These are phyloP conservation scores for Talaromyces stipitatus DNA, from an alignment of 495 filamentous ascomycete genomes.

Conservation along the genomic window DNA sequence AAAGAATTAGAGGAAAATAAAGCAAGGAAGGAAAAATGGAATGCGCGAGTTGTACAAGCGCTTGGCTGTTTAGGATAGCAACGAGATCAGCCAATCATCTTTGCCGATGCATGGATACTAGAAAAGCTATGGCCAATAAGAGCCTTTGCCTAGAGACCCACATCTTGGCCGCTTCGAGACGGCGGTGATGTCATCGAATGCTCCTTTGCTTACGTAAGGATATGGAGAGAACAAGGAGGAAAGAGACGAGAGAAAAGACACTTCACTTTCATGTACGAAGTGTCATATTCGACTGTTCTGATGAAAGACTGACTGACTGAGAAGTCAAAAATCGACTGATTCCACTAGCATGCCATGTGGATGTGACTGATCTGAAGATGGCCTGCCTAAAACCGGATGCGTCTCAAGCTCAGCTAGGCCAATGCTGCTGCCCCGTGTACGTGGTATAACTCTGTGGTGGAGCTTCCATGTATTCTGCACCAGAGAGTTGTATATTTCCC, in stretches of 20 bases:
- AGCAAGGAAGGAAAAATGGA: background rate
- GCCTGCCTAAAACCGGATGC: background rate
- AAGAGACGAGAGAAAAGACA: too few species aligned
- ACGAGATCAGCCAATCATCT: background rate
- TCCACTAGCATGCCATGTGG: too few species aligned
- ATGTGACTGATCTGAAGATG: background rate
- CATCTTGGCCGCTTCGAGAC: background rate
- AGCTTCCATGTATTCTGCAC: background rate
- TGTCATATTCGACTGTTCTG: too few species aligned
- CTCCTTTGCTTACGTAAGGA: background rate
- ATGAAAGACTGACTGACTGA: too few species aligned
- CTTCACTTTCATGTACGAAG: too few species aligned
- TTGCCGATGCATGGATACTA: background rate
- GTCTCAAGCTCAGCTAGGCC: background rate
- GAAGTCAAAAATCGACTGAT: too few species aligned
- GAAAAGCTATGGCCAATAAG: background rate
- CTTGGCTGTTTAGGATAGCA: background rate
- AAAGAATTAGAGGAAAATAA: background rate
- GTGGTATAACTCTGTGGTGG: background rate
- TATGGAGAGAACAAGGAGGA: too few species aligned
- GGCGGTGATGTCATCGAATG: background rate
- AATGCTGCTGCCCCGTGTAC: conserved; percentile 1
- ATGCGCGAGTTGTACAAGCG: background rate
- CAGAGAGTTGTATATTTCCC: background rate
- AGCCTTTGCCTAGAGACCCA: background rate